Percentiles rank a stretch among this genome's conserved stretches.
These are phyloP conservation scores for Lathyrus aphaca DNA, from an alignment of 306 rosid genomes.

Conservation along the genomic window DNA sequence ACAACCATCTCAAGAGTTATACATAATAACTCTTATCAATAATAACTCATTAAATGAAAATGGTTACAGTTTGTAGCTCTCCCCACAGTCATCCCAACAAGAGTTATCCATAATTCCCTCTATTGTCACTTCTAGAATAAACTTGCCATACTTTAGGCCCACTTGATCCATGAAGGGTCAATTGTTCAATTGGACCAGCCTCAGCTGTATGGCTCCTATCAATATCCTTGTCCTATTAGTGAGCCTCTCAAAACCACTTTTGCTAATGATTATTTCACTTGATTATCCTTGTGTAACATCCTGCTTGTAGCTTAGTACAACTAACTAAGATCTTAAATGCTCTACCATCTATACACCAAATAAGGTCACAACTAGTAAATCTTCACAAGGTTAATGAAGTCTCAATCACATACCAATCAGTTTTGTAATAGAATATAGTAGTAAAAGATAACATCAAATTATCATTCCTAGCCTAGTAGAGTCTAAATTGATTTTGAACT, in stretches of 20 bases:
- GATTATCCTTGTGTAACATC: neutral
- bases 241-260: neutral
- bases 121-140: no score
- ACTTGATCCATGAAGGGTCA: no score
- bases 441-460: conserved; percentile 6
- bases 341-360: no score
- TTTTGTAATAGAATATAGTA: neutral
- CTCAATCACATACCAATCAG: conserved; percentile 3
- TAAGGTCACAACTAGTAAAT: neutral
- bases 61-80: no score
- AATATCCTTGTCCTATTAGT: neutral
- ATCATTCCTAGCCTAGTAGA: conserved; percentile 20
- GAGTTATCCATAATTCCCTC: no score
- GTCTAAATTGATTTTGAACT: conserved; percentile 53
- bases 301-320: neutral
- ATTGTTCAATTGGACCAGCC: no score
- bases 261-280: neutral
- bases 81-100: no score
- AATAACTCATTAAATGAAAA: no score
- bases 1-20: no score
- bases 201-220: no score
- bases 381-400: neutral
- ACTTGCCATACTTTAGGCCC: no score
- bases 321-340: neutral
- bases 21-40: no score